Evolutionary conservation across 768 basidiomycete genomes (phyloP), one percentile per base, ranked within the genome.

Genomic region (Kwoniella sp.): DNA sequence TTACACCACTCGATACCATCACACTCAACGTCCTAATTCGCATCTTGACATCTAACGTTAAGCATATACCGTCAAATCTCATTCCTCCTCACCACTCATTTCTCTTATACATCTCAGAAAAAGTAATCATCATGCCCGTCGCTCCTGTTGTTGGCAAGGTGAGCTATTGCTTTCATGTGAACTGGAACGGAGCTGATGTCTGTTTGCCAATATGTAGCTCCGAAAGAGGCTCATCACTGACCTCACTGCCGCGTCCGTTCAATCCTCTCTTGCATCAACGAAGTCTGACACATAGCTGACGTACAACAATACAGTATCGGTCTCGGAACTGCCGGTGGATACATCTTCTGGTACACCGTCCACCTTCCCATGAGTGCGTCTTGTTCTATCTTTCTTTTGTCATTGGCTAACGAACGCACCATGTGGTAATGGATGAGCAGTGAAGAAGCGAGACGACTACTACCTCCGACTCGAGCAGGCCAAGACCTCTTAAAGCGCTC

Each of bases 281-380:
- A 52, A 8, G 9, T 34, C 60, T 52, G 31, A 53, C 37, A 23
- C 45, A 0, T 17, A 28, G 38, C 54, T 55, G 54, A 55, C n/a
- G 29, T 30, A 5, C 4, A 22, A 31, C 30, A 17, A 1, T 1
- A 31, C 58, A 67, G 66, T 58, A 26, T 67, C 60, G 66, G 66
- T 62, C 58, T 67, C 28, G 66, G 66, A 62, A 41, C 48, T 29
- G 66, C 66, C n/a, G 60, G 60, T 57, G 66, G 58, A 37, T 67
- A 67, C 60, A 28, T 61, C 34, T 67, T 67, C 66, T 67, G 66
- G 66, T 67, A 67, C 66, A 67, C 66, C 17, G 66, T 67, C n/a
- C 66, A 67, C 60, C 23, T 67, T 37, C 66, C 66, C 29, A 61
- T 61, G 60, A 67, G 66, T 67, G 29, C 20, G 65, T 59, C 28